Evolutionary conservation across 2,329 filamentous ascomycete species (phyloP).

Genomic region (Colletotrichum sp.): DNA sequence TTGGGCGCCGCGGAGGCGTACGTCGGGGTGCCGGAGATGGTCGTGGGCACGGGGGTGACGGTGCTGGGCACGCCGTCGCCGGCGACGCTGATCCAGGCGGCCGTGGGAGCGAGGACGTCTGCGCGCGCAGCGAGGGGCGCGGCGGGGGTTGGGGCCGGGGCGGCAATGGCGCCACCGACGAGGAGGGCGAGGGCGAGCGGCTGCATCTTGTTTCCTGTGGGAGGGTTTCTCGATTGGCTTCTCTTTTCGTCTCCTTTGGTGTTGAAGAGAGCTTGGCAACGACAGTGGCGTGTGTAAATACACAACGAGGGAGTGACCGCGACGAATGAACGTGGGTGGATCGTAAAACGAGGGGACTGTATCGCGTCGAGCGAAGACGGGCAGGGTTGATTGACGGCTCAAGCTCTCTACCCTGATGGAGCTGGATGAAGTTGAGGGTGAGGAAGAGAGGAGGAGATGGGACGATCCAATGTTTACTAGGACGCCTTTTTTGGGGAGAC

Average conservation of each 20-base stretch:
- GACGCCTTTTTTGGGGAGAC: background rate
- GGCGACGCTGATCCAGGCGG: constrained; percentile 58
- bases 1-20: constrained; percentile 45
- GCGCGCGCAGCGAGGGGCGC: constrained; percentile 22
- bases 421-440: background rate
- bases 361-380: background rate
- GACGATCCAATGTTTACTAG: background rate
- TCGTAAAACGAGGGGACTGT: background rate
- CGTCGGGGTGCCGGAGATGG: constrained; percentile 48
- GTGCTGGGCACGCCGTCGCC: constrained; percentile 52
- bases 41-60: constrained; percentile 53
- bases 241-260: background rate
- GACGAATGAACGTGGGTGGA: background rate
- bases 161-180: constrained; percentile 30
- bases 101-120: constrained; percentile 34
- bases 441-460: background rate
- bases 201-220: constrained; percentile 30
- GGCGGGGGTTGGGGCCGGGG: constrained; percentile 29
- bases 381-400: background rate
- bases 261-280: background rate
- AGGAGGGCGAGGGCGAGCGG: constrained; percentile 33
- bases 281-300: background rate
- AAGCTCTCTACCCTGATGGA: background rate
- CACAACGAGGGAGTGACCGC: background rate
- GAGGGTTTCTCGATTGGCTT: background rate